These are phyloP conservation scores for Lodderomyces orthopsilosis DNA, from an alignment of 1,139 yeast species.

Conservation along the genomic window DNA sequence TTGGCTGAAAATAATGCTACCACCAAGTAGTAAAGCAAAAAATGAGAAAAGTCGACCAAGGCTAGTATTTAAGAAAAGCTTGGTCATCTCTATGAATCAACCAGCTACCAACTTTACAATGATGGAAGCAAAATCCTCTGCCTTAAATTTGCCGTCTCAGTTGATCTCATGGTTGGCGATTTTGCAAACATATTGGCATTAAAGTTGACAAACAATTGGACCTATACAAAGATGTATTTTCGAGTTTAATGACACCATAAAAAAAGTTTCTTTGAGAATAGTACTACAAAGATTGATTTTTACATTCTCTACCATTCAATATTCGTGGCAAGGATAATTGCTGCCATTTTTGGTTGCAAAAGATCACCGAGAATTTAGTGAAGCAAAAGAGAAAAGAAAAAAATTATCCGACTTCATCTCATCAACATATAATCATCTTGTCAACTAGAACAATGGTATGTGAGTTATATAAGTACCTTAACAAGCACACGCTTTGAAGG, in stretches of 20 bases:
- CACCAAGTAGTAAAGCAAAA: neutral
- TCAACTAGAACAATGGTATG: neutral
- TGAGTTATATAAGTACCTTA: too few species aligned
- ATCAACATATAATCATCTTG: neutral
- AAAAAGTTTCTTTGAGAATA: too few species aligned
- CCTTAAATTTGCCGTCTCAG: neutral
- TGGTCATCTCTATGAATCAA: neutral
- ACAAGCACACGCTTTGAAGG: too few species aligned
- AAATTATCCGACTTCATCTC: conserved; percentile 4
- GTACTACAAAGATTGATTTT: too few species aligned
- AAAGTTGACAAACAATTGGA: neutral
- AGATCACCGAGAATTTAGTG: too few species aligned
- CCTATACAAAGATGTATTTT: too few species aligned
- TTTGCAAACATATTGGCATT: neutral
- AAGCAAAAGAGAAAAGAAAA: neutral
- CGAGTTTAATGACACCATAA: too few species aligned
- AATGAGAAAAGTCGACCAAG: neutral
- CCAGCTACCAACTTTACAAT: neutral
- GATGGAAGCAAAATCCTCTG: neutral
- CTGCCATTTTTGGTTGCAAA: too few species aligned
- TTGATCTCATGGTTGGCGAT: neutral
- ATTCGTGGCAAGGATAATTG: too few species aligned
- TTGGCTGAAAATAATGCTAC: conserved; percentile 3
- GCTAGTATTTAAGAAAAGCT: neutral
- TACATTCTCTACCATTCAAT: too few species aligned